phyloP scores from a whole-genome alignment of 1,284 basidiomycete genomes.

The Ceratobasidium sp. region DNA sequence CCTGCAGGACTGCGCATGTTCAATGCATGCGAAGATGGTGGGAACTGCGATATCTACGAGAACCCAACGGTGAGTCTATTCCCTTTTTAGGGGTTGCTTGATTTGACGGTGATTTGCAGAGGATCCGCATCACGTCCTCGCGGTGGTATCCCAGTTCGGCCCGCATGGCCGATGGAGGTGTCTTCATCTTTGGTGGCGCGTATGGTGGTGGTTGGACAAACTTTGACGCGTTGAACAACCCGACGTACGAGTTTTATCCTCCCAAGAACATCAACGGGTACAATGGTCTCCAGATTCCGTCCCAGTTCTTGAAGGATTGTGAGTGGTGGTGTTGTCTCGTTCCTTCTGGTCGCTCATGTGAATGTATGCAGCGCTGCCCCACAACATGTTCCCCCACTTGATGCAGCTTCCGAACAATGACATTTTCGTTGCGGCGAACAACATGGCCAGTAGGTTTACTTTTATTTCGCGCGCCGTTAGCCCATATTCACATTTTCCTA shows the following conservation, averaged over 20 bases:
- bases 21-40: constrained; percentile 69
- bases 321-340: not conserved
- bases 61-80: constrained; percentile 59
- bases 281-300: constrained; percentile 65
- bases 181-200: constrained; percentile 84
- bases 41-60: constrained; percentile 74
- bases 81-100: not conserved
- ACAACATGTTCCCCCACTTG: constrained; percentile 29
- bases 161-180: constrained; percentile 79
- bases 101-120: constrained; percentile 43
- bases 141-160: constrained; percentile 83
- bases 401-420: constrained; percentile 9
- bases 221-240: constrained; percentile 83
- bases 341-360: too few species aligned
- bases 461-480: not conserved
- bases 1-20: constrained; percentile 75
- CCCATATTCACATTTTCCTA: constrained; percentile 53
- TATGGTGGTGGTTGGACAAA: constrained; percentile 84
- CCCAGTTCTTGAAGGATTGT: constrained; percentile 67
- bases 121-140: constrained; percentile 76
- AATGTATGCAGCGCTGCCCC: constrained; percentile 2
- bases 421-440: constrained; percentile 33
- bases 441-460: constrained; percentile 13
- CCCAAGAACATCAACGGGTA: constrained; percentile 76
- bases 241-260: constrained; percentile 84